Conservation (phyloP, 2,329 filamentous ascomycete species). For the Fonsecaea erecta region DNA sequence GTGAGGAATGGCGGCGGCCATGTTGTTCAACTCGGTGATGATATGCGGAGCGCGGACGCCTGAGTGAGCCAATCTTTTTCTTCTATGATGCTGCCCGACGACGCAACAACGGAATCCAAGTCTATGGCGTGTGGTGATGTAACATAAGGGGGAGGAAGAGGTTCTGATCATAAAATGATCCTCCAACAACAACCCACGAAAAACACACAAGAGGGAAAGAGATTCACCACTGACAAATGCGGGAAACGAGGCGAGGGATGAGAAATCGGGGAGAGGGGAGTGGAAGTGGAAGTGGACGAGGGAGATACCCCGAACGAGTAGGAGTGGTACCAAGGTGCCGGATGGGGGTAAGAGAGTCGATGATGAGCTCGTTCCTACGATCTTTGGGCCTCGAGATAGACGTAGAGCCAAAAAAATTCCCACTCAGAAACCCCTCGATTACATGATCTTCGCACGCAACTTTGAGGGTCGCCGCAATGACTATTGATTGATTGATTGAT, state of each 20-base stretch:
- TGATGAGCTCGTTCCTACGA: background rate
- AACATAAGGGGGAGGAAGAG: background rate
- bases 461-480: background rate
- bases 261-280: background rate
- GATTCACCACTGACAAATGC: background rate
- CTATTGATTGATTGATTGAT: too few species aligned
- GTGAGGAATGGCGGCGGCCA: conserved; percentile 28
- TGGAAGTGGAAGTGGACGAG: background rate
- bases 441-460: background rate
- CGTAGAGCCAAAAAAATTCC: background rate
- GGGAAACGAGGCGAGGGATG: background rate
- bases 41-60: conserved; percentile 20
- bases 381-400: background rate
- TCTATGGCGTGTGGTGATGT: conserved; percentile 2
- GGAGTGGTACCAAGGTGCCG: background rate
- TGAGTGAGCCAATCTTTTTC: conserved; percentile 29
- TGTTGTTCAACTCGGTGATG: conserved; percentile 13
- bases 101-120: background rate
- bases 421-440: background rate
- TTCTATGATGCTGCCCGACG: background rate
- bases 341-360: background rate
- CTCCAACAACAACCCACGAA: too few species aligned
- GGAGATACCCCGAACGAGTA: background rate
- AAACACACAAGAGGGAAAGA: background rate
- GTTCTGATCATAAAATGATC: conserved; percentile 6